Evolutionary conservation across 306 rosid genomes (phyloP), one percentile per base, ranked within the genome.

Genomic region (Acacia confusa): DNA sequence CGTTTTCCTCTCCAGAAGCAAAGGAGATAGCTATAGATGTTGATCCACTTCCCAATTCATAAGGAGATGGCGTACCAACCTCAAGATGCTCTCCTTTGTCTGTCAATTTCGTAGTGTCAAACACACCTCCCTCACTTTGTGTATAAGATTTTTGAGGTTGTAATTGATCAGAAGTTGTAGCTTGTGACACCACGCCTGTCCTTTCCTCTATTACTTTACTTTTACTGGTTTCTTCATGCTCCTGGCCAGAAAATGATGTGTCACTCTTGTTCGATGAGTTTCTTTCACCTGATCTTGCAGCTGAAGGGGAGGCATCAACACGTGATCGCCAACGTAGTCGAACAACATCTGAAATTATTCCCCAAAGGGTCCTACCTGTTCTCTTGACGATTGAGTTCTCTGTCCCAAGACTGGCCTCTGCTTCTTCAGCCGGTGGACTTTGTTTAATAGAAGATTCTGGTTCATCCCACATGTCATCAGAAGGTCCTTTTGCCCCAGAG

Each of bases 401-500:
- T 65, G 80, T 53, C 84, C 74, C 74, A 68, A 68, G 69, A 74
- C 72, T 75, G 75, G 55, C 81, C 87, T 87, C 83, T 70, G 86
- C 55, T 84, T 85, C 90, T 70, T 86, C 92, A 73, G 84, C 84
- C 73, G 68, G 70, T 13, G 76, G 79, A 79, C 58, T 82, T 79
- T 84, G 87, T 74, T 66, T 78, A 63, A 81, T 76, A 81, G 92
- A 85, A 28, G 90, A 82, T 66, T 83, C 89, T 4, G 70, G 72
- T 43, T 89, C 97, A 87, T 86, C 88, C 97, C 97, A 93, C 87
- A 91, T 91, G 79, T 91, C 98, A 82, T 82, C 92, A 73, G 94
- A 83, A 66, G 94, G 97, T 22, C 94, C 98, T 85, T 93, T 90
- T 73, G 89, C 50, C 83, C 93, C 89, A 70, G 90, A 88, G 86